These are phyloP conservation scores for Tilletia setariae DNA, from an alignment of 1,284 basidiomycete genomes.

Conservation along the genomic window DNA sequence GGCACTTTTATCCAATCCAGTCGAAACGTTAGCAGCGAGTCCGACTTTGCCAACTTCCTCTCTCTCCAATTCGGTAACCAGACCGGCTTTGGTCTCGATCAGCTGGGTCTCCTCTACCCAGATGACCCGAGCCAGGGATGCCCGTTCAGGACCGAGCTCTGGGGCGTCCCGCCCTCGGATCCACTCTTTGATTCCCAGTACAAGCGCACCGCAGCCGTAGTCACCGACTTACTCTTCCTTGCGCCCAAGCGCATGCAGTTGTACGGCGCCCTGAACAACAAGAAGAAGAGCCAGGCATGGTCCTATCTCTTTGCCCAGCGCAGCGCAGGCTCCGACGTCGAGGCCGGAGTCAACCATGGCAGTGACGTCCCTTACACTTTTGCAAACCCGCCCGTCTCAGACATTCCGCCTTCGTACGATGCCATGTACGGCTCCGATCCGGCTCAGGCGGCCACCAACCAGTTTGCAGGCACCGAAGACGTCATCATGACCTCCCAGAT, in stretches of 20 bases:
- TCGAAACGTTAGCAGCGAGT: constrained; percentile 24
- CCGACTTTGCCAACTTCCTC: constrained; percentile 27
- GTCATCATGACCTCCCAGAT: neutral
- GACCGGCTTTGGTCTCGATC: constrained; percentile 22
- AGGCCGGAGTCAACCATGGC: neutral
- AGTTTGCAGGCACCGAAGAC: neutral
- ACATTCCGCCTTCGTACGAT: neutral
- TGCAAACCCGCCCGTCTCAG: neutral
- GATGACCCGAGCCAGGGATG: constrained; percentile 24
- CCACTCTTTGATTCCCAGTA: neutral
- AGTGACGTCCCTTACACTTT: neutral
- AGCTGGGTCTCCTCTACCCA: constrained; percentile 24
- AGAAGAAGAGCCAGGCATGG: constrained; percentile 10
- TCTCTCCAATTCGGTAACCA: constrained; percentile 30
- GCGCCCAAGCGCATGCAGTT: constrained; percentile 10
- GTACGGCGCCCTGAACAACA: neutral
- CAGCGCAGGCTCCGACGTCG: neutral
- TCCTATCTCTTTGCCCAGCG: constrained; percentile 9
- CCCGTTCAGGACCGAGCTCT: constrained; percentile 25
- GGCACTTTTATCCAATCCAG: constrained; percentile 25
- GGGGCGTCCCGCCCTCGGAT: neutral
- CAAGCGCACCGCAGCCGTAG: neutral
- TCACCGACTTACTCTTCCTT: constrained; percentile 7
- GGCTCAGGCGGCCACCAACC: neutral
- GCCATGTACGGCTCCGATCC: neutral